A percentile compares a stretch with the other conserved stretches of the same genome.
Conservation (phyloP, 306 rosid genomes). For the Phaseolus lunatus region DNA sequence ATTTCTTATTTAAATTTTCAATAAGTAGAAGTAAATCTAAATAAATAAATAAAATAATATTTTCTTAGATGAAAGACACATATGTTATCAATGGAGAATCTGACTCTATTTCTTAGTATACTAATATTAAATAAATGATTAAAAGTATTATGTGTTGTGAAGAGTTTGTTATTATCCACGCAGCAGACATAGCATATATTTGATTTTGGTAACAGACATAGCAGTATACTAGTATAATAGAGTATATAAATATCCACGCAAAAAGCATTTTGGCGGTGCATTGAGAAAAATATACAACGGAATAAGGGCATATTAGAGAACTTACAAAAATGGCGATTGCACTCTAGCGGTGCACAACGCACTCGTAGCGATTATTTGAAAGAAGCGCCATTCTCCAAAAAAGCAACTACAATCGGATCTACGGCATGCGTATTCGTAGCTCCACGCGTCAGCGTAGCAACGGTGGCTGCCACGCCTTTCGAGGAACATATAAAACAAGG, state of each 20-base stretch:
- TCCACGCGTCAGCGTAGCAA: conserved; percentile 73
- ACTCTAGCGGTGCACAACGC: background rate
- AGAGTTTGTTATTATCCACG: too few relatives aligned
- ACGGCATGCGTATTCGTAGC: conserved; percentile 43
- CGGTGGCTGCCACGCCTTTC: conserved; percentile 43
- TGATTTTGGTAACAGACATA: too few relatives aligned
- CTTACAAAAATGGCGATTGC: background rate
- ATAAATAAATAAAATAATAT: too few relatives aligned
- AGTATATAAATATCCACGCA: background rate
- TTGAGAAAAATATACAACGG: background rate
- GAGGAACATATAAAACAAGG: background rate
- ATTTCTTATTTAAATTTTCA: background rate
- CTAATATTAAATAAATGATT: too few relatives aligned
- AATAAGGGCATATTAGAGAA: conserved; percentile 24
- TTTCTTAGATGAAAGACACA: too few relatives aligned
- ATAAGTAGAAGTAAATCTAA: too few relatives aligned
- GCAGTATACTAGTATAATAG: too few relatives aligned
- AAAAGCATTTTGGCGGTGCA: background rate
- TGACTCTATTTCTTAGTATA: too few relatives aligned
- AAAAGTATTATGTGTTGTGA: too few relatives aligned
- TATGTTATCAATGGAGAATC: too few relatives aligned
- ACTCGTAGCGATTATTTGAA: background rate
- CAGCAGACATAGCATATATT: too few relatives aligned
- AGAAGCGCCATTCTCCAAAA: conserved; percentile 50
- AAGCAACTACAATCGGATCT: conserved; percentile 42